Conservation (phyloP, 2,329 filamentous ascomycete genomes). For the Geosmithia morbida region DNA sequence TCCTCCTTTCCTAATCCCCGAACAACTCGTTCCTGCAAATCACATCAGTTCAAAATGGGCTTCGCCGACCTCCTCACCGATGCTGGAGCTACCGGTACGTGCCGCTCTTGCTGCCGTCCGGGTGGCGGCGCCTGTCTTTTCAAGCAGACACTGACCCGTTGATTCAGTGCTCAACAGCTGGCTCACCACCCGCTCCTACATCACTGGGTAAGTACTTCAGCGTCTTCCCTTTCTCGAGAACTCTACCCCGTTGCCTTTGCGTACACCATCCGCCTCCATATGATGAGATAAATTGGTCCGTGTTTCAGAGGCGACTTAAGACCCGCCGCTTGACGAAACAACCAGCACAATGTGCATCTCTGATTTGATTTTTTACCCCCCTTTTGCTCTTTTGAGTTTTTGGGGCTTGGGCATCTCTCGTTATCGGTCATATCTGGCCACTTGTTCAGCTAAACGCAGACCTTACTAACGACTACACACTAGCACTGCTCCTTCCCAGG, state of each 20-base stretch:
- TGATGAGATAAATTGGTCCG: constrained; percentile 88
- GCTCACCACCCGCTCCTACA: constrained; percentile 65
- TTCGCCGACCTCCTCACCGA: constrained; percentile 55
- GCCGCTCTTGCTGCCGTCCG: constrained; percentile 8
- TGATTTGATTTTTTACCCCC: constrained; percentile 32
- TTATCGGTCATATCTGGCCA: background rate
- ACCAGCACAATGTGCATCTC: constrained; percentile 48
- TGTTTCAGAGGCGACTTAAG: constrained; percentile 91
- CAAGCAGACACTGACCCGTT: constrained; percentile 16
- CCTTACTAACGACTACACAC: constrained; percentile 4
- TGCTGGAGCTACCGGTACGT: constrained; percentile 38
- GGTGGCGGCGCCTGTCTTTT: constrained; percentile 6
- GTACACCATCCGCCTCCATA: constrained; percentile 3
- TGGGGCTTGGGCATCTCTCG: background rate
- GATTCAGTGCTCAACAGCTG: constrained; percentile 54
- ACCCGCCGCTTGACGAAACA: constrained; percentile 70
- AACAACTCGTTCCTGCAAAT: constrained; percentile 7
- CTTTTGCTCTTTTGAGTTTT: background rate
- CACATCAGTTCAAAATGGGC: constrained; percentile 39
- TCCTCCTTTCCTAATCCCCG: constrained; percentile 3
- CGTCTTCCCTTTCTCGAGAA: background rate
- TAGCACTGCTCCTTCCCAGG: constrained; percentile 63
- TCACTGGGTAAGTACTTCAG: constrained; percentile 55
- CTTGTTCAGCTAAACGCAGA: background rate
- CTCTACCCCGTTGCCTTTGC: background rate